Evolutionary conservation across 2,329 filamentous ascomycete genomes (phyloP).

Genomic region (Trichoderma semiorbis): DNA sequence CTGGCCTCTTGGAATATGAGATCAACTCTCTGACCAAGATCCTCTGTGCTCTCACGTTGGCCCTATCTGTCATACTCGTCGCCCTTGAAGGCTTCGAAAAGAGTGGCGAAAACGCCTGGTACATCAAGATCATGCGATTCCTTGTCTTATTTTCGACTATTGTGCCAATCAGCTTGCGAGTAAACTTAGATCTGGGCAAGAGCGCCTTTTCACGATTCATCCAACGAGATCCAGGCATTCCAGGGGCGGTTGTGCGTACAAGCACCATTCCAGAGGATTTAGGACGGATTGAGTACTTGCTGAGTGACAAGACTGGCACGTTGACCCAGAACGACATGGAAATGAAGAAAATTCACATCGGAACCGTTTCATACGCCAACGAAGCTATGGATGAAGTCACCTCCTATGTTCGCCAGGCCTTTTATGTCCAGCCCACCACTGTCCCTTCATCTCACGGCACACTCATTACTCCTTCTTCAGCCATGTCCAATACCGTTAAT

Average conservation of each 20-base stretch:
- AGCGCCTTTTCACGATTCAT: slow-evolving; percentile 96
- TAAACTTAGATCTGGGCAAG: slow-evolving; percentile 97
- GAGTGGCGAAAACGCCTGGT: slow-evolving; percentile 71
- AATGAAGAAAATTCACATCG: slow-evolving; percentile 97
- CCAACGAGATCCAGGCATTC: slow-evolving; percentile 83
- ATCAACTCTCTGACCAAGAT: slow-evolving; percentile 98
- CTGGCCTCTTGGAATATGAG: slow-evolving; percentile 87
- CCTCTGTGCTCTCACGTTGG: slow-evolving; percentile 80
- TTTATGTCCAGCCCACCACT: slow-evolving; percentile 53
- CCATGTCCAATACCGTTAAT: slow-evolving; percentile 58
- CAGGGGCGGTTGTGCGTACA: slow-evolving; percentile 87
- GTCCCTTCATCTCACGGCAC: slow-evolving; percentile 43
- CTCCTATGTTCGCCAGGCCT: slow-evolving; percentile 81
- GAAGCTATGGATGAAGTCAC: slow-evolving; percentile 98
- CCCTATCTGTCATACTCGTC: slow-evolving; percentile 82
- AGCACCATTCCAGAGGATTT: slow-evolving; percentile 97
- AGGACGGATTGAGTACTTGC: slow-evolving; percentile 89
- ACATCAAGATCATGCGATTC: slow-evolving; percentile 97
- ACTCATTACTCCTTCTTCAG: slow-evolving; percentile 74
- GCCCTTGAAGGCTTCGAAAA: slow-evolving; percentile 77
- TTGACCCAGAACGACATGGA: slow-evolving; percentile 98
- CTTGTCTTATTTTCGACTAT: slow-evolving; percentile 98
- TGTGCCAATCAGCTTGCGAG: slow-evolving; percentile 91
- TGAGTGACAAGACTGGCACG: slow-evolving; percentile 98
- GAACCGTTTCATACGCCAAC: slow-evolving; percentile 95